Percentiles rank a stretch among this genome's conserved stretches.
Evolutionary conservation across 2,329 filamentous ascomycete genomes (phyloP).

Genomic region (Fusarium poae): DNA sequence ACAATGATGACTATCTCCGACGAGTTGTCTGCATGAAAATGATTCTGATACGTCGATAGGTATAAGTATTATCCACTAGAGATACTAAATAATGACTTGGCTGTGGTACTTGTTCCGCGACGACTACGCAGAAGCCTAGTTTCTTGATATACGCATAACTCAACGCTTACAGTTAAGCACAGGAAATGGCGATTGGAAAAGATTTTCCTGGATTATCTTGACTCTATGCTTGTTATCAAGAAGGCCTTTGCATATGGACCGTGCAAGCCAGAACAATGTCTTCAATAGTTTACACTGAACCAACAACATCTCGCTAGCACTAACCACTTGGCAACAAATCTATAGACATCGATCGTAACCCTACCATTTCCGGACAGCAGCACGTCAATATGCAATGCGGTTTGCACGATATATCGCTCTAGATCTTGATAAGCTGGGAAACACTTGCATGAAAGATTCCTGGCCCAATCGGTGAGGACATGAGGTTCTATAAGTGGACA

Average conservation of each 20-base stretch:
- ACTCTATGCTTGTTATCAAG: not conserved
- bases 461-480: not conserved
- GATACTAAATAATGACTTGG: not conserved
- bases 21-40: constrained; percentile 1
- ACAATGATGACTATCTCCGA: constrained; percentile 15
- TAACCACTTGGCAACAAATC: constrained; percentile 10
- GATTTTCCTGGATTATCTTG: no score
- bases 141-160: not conserved
- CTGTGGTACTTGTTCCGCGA: not conserved
- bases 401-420: constrained; percentile 5
- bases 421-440: not conserved
- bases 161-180: not conserved
- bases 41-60: not conserved
- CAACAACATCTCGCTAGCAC: not conserved
- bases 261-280: constrained; percentile 8
- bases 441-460: not conserved
- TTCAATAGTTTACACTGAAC: not conserved
- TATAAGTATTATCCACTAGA: not conserved
- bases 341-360: not conserved
- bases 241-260: not conserved
- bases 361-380: no score
- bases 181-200: not conserved
- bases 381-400: not conserved
- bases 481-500: not conserved
- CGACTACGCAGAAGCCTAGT: not conserved